phyloP scores from a whole-genome alignment of 805 yeast genomes.

The Schwanniomyces yamadae region DNA sequence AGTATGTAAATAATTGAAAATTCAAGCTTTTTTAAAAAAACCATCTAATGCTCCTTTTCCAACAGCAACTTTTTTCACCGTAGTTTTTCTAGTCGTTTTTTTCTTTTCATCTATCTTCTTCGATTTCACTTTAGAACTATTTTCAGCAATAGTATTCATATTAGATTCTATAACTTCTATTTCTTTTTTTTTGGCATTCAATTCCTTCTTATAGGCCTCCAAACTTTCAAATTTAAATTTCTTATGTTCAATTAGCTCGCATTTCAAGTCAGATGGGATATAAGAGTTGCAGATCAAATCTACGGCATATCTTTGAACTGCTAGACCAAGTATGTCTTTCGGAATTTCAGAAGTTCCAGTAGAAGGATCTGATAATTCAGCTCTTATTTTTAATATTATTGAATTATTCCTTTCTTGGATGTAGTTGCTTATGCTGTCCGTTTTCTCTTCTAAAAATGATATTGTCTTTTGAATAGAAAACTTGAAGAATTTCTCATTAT shows the following conservation, averaged over 20 bases:
- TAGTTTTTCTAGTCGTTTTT: conserved; percentile 23
- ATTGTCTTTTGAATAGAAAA: conserved; percentile 40
- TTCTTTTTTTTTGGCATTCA: conserved; percentile 20
- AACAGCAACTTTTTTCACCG: conserved; percentile 43
- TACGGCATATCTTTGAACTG: conserved; percentile 42
- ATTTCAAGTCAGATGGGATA: conserved; percentile 28
- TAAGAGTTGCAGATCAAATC: conserved; percentile 48
- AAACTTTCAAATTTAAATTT: conserved; percentile 21
- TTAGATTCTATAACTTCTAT: conserved; percentile 24
- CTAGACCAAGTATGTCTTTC: conserved; percentile 29
- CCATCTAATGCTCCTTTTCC: conserved; percentile 72
- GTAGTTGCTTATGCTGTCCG: conserved; percentile 23
- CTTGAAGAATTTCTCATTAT: conserved; percentile 37
- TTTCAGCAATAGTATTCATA: conserved; percentile 20
- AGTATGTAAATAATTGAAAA: conserved; percentile 1
- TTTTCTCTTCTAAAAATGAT: conserved; percentile 37
- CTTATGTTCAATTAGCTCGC: conserved; percentile 15
- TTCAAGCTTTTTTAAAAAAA: conserved; percentile 50
- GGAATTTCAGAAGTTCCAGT: conserved; percentile 27
- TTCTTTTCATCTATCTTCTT: conserved; percentile 22
- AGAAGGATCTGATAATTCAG: conserved; percentile 16
- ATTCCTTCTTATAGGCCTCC: conserved; percentile 14
- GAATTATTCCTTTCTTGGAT: conserved; percentile 11
- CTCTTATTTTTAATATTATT: conserved; percentile 16
- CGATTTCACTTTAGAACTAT: conserved; percentile 19